phyloP scores from a whole-genome alignment of 805 yeast species.

The Schwanniomyces sp. region DNA sequence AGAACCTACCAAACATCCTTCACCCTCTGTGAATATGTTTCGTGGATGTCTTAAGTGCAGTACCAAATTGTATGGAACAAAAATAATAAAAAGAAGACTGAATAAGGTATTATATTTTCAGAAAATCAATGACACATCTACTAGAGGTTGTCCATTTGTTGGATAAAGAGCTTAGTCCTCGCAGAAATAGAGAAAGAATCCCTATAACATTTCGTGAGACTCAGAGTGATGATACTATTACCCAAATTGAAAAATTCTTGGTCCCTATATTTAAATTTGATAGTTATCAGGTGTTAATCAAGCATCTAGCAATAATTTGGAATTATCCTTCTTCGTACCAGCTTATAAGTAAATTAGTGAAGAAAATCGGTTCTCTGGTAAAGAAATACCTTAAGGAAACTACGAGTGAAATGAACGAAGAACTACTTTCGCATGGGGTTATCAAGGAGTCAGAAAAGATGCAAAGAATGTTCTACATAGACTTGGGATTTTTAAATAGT shows the following conservation, averaged over 20 bases:
- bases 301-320: conserved; percentile 34
- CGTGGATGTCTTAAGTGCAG: too few relatives aligned
- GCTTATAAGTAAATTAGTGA: conserved; percentile 27
- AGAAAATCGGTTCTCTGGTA: conserved; percentile 16
- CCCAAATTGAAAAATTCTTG: conserved; percentile 1
- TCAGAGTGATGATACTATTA: background rate
- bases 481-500: conserved; percentile 18
- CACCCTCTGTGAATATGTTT: too few relatives aligned
- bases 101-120: background rate
- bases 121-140: background rate
- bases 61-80: too few relatives aligned
- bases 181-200: background rate
- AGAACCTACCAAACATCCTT: too few relatives aligned
- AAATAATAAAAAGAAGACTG: background rate
- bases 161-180: background rate
- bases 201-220: conserved; percentile 5
- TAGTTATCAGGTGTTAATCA: conserved; percentile 24
- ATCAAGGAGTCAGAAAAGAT: conserved; percentile 17
- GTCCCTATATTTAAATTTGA: conserved; percentile 17
- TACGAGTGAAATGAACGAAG: conserved; percentile 18
- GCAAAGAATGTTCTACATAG: conserved; percentile 25
- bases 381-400: conserved; percentile 16
- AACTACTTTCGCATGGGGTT: conserved; percentile 16
- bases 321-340: conserved; percentile 45
- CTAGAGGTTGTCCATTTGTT: background rate